Conservation (phyloP, 352 stramenopile species). For the Globisporangium rhizosaccharum region DNA sequence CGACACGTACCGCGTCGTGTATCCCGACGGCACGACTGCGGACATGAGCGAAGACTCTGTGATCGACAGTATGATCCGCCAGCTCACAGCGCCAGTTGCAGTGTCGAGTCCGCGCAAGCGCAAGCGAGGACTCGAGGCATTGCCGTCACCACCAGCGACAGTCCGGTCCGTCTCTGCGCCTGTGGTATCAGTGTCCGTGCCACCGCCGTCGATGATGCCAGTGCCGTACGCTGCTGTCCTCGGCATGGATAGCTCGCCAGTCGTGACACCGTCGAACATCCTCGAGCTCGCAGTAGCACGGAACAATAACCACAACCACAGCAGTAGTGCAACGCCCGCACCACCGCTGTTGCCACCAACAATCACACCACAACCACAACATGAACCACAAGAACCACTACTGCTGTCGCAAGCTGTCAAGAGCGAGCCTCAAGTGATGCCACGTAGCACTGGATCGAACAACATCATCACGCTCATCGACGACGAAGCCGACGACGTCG, state of each 20-base stretch:
- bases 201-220: conserved; percentile 16
- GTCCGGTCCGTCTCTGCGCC: conserved; percentile 12
- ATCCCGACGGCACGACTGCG: conserved; percentile 35
- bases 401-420: conserved; percentile 8
- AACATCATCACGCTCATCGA: conserved; percentile 29
- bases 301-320: not conserved
- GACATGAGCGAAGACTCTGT: conserved; percentile 52
- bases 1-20: conserved; percentile 46
- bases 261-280: conserved; percentile 14
- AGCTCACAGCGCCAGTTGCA: conserved; percentile 17
- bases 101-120: conserved; percentile 4
- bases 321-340: not conserved
- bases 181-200: conserved; percentile 7
- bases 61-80: conserved; percentile 52
- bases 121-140: not conserved
- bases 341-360: not conserved
- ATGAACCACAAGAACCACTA: not conserved
- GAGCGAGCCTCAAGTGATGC: conserved; percentile 2
- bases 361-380: not conserved
- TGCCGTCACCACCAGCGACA: conserved; percentile 5
- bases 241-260: conserved; percentile 11
- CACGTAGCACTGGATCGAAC: conserved; percentile 5
- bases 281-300: conserved; percentile 9
- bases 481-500: conserved; percentile 36
- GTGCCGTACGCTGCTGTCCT: conserved; percentile 13